phyloP scores from a whole-genome alignment of 257 asterid species.

The Solanum lignicaule region DNA sequence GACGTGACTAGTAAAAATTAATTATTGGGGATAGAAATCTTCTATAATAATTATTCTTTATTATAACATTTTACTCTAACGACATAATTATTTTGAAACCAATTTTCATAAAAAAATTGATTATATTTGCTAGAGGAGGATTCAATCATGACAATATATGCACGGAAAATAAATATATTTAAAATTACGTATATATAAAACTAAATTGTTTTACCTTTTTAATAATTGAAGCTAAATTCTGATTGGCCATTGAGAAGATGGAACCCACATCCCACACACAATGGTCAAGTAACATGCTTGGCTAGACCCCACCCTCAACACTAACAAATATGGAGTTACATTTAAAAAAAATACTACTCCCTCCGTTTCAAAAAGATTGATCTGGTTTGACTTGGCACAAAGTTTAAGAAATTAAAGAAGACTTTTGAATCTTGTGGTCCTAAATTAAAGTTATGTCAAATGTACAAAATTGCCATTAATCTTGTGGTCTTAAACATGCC shows the following conservation, averaged over 20 bases:
- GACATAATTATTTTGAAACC: not conserved
- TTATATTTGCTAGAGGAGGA: not conserved
- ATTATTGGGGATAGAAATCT: not conserved
- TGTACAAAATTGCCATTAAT: no score
- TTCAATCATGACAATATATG: not conserved
- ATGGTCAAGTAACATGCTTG: not conserved
- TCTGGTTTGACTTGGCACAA: no score
- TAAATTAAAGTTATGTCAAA: no score
- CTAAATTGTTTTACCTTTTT: not conserved
- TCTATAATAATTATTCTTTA: not conserved
- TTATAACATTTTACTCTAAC: not conserved
- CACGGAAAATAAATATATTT: not conserved
- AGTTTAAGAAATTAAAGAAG: no score
- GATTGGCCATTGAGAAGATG: not conserved
- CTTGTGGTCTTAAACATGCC: no score
- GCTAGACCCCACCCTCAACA: not conserved
- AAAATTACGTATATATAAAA: not conserved
- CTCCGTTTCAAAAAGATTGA: no score
- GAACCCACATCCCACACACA: not conserved
- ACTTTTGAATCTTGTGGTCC: no score
- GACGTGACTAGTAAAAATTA: not conserved
- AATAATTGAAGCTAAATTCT: not conserved
- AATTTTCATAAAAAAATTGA: not conserved
- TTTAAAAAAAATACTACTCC: not conserved
- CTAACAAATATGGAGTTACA: not conserved